phyloP scores from a whole-genome alignment of 192 early-diverging fungal species.

The Kappamyces sp. region DNA sequence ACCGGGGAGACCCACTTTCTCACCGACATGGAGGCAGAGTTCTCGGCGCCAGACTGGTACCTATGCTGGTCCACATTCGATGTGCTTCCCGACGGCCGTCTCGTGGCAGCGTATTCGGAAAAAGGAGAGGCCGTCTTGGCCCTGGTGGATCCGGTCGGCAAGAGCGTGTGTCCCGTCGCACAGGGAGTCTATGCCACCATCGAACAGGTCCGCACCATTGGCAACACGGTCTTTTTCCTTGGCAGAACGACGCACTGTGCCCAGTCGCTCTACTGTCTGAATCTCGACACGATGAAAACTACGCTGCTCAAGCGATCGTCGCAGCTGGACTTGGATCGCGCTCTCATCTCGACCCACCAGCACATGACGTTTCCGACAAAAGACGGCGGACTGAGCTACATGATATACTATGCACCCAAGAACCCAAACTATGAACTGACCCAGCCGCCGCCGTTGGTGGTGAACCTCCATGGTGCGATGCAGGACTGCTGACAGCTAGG shows the following conservation, averaged over 20 bases:
- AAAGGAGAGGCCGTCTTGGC: conserved; percentile 15
- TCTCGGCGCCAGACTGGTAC: conserved; percentile 52
- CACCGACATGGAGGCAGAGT: conserved; percentile 53
- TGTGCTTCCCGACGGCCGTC: conserved; percentile 23
- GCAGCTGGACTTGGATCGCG: conserved; percentile 11
- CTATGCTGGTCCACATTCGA: conserved; percentile 19
- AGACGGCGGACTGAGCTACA: conserved; percentile 33
- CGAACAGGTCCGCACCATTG: background rate
- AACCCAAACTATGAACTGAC: conserved; percentile 49
- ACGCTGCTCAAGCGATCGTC: conserved; percentile 11
- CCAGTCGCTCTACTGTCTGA: conserved; percentile 1
- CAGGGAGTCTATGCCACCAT: background rate
- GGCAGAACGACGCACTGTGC: conserved; percentile 14
- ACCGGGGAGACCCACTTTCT: conserved; percentile 20
- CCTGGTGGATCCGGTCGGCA: conserved; percentile 16
- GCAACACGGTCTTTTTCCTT: conserved; percentile 10
- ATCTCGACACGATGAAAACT: background rate
- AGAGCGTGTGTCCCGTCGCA: background rate
- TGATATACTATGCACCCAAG: conserved; percentile 58
- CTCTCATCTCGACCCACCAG: conserved; percentile 56
- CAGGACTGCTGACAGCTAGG: too few relatives aligned
- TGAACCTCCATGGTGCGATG: conserved; percentile 58
- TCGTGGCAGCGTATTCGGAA: conserved; percentile 21
- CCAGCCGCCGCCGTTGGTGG: conserved; percentile 61
- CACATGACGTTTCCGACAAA: conserved; percentile 57